Percentiles rank a stretch among this genome's conserved stretches.
Conservation (phyloP, 768 basidiomycete genomes). For the Podaxis pistillaris region DNA sequence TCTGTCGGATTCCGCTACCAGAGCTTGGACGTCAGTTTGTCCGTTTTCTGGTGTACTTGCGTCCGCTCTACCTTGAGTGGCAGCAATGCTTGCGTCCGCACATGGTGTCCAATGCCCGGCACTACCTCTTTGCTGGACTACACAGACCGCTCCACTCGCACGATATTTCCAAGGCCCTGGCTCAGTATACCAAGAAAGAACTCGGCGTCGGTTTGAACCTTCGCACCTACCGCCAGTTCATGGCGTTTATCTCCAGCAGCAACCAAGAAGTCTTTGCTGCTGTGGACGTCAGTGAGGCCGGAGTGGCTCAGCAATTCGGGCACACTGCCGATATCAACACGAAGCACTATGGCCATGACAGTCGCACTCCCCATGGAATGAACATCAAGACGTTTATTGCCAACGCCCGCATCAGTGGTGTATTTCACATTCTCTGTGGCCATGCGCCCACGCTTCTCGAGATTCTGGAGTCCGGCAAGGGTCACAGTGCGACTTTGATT, state of each 20-base stretch:
- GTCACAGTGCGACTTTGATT: background rate
- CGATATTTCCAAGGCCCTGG: background rate
- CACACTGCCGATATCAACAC: constrained; percentile 12
- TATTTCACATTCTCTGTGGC: constrained; percentile 14
- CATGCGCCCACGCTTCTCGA: background rate
- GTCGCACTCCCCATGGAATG: constrained; percentile 11
- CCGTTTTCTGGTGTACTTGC: background rate
- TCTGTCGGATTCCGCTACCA: constrained; percentile 4
- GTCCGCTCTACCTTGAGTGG: background rate
- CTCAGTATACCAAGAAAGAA: background rate
- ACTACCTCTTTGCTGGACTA: background rate
- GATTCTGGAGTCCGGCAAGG: background rate
- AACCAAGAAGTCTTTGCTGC: background rate
- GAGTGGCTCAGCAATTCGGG: constrained; percentile 13
- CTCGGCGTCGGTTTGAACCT: background rate
- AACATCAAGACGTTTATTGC: constrained; percentile 9
- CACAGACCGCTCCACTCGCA: background rate
- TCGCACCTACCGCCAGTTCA: background rate
- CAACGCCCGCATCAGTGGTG: constrained; percentile 15
- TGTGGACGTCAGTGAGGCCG: background rate
- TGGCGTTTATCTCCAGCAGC: background rate
- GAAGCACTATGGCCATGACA: constrained; percentile 18
- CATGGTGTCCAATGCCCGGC: background rate
- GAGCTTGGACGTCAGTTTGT: background rate
- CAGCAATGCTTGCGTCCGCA: background rate